Base-by-base conservation (phyloP, 1,139 yeast species). In the Taphrina confusa region DNA sequence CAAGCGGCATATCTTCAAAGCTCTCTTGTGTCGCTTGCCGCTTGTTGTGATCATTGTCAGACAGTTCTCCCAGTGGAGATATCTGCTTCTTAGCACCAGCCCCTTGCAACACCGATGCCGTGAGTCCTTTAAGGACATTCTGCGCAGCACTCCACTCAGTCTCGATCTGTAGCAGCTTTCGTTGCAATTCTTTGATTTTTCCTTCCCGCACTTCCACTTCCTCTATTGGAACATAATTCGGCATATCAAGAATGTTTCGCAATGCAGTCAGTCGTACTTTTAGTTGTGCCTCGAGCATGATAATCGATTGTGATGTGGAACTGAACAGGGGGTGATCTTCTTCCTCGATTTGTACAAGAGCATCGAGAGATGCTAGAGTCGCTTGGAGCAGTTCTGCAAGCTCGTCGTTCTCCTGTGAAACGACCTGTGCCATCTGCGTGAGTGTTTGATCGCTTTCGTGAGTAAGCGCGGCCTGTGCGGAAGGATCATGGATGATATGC, bases 371-470 rank as follows among this genome's bases (percentile, higher is more conserved):
- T 5, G 58, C 51, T 39, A 54, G 33, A 20, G 58, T 54, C 28
- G 58, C 58, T 25, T 54, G 58, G 18, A 54, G 33, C 27, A 54
- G n/a, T 34, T 54, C 58, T 12, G 58, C 58, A 2, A 54, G 58
- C 28, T 34, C 36, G 31, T 54, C 58, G 18, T 54, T 44, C 18
- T 54, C 51, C 36, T 33, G 50, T 5, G 58, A 27, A 11, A 54
- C 58, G 30, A 23, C 51, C 22, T 44, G 58, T 8, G 36, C 58
- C 51, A 54, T 33, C 20, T 18, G 34, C 8, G 45, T 34, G 14
- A 54, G 34, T 34, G 45, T 47, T 16, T 42, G 42, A 27, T 42
- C 51, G 14, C 51, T 31, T 18, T 54, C 51, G 12, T 45, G 51
- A 12, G 39, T 20, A 4, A 54, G 36, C n/a, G 30, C 27, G 3